Base-by-base conservation (phyloP, 2,329 filamentous ascomycete genomes). In the Ascocoryne sarcoides region DNA sequence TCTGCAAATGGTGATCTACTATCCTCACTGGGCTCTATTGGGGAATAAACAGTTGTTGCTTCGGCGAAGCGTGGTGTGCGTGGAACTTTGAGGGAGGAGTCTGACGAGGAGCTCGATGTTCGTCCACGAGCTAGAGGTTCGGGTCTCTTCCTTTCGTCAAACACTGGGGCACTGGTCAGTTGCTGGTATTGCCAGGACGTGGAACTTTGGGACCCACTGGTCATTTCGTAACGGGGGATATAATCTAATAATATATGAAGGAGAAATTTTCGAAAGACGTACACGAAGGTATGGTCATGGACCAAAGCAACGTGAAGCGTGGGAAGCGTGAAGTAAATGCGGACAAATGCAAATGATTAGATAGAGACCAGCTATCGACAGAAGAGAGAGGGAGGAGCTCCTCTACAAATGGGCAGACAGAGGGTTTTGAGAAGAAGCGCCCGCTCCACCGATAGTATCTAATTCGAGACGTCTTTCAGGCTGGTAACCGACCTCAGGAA, bases 61-160 rank as follows among this genome's bases (percentile, higher is more conserved):
- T 89, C 84, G 40, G 82, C 82, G 57, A 90, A 90, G 57, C 84
- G 80, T 54, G 84, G 82, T 53, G 81, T 82, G 57, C 84, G 75
- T 46, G 82, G 82, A 29, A 75, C 69, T 65, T 83, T 84, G 49
- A 68, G 56, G 36, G 66, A 66, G 4, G 59, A 57, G 42, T 53
- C 51, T 35, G 53, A 62, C 57, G 62, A 61, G 33, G 63, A 65
- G 57, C 65, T 60, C 51, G 67, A 63, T 60, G 68, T 71, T 54
- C 54, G 49, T 40, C 50, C 51, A 43, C 50, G 44, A 26, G 40
- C 42, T 17, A 57, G 40, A 23, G 51, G 44, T 31, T 51, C 37
- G n/a, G 55, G 54, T 40, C 50, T 44, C 47, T 53, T 54, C 50
- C 55, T 56, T 40, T 52, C 50, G 43, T 43, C 40, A 32, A 39